A percentile compares a stretch with the other conserved stretches of the same genome.
Evolutionary conservation across 768 basidiomycete species (phyloP).

Genomic region (Amanita molliuscula): DNA sequence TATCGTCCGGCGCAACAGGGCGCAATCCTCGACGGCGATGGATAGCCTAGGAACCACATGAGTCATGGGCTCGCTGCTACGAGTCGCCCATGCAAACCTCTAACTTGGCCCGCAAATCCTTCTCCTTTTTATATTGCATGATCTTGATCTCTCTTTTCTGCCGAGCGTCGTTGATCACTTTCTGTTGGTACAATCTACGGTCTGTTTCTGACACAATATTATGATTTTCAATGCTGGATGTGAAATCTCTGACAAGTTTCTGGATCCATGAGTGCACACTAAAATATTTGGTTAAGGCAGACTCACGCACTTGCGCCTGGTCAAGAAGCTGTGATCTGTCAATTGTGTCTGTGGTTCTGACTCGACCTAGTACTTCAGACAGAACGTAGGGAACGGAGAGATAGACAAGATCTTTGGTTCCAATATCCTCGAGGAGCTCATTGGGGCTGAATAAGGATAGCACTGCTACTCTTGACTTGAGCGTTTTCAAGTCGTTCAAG

Average conservation of each 20-base stretch:
- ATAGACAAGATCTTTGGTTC: constrained; percentile 67
- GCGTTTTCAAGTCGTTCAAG: constrained; percentile 42
- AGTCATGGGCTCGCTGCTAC: not conserved
- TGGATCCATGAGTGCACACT: not conserved
- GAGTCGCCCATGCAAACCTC: constrained; percentile 35
- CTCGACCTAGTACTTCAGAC: constrained; percentile 55
- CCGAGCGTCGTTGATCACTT: constrained; percentile 49
- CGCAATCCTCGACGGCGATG: constrained; percentile 42
- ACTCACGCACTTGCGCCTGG: constrained; percentile 43
- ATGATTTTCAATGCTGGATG: constrained; percentile 49
- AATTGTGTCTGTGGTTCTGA: constrained; percentile 41
- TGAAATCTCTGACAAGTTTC: constrained; percentile 22
- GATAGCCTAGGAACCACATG: constrained; percentile 27
- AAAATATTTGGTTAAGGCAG: too few relatives aligned
- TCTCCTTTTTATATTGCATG: constrained; percentile 80
- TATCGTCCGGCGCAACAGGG: constrained; percentile 17
- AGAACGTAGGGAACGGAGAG: constrained; percentile 60
- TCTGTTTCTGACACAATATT: constrained; percentile 55
- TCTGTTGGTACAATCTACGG: constrained; percentile 40
- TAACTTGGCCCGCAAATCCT: constrained; percentile 60
- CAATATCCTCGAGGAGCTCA: constrained; percentile 73
- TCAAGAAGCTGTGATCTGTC: constrained; percentile 48
- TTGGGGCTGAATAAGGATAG: constrained; percentile 78
- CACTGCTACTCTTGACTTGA: constrained; percentile 42
- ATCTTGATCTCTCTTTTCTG: constrained; percentile 83